phyloP scores from a whole-genome alignment of 345 rosid species.

The Crucihimalaya himalaica region DNA sequence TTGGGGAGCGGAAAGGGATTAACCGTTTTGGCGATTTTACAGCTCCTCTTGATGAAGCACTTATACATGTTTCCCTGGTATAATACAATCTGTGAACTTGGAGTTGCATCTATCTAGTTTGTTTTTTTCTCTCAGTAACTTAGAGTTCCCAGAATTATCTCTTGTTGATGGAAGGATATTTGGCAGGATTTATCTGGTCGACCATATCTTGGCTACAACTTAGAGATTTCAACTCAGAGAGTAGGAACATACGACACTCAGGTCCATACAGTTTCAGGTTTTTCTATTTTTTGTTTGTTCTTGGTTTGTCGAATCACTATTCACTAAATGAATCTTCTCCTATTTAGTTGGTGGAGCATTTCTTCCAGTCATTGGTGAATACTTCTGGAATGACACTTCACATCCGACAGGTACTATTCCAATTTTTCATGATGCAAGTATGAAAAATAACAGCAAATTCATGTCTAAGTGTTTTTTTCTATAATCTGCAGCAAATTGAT shows the following conservation, averaged over 20 bases:
- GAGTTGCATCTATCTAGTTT: background rate
- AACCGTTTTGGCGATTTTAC: conserved; percentile 90
- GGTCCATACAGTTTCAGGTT: conserved; percentile 41
- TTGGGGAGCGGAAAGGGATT: conserved; percentile 91
- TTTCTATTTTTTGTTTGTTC: background rate
- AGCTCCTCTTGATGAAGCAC: conserved; percentile 94
- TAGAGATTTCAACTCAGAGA: conserved; percentile 76
- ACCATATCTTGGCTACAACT: conserved; percentile 72
- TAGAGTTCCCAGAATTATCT: background rate
- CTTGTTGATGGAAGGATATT: background rate
- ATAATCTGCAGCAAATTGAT: too few relatives aligned
- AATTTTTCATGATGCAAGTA: background rate
- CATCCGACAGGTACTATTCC: conserved; percentile 64
- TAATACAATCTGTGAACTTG: conserved; percentile 17
- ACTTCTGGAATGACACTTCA: conserved; percentile 98
- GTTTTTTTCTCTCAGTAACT: background rate
- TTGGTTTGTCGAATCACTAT: conserved; percentile 2
- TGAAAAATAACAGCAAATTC: background rate
- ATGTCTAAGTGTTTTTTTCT: too few relatives aligned
- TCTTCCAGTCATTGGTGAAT: conserved; percentile 90
- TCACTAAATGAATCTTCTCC: conserved; percentile 10
- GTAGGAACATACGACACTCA: conserved; percentile 91
- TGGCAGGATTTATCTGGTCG: conserved; percentile 86
- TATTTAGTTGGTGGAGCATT: conserved; percentile 87
- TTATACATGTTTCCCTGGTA: conserved; percentile 84